phyloP scores from a whole-genome alignment of 2,329 filamentous ascomycete species.

The Knufia fluminis region DNA sequence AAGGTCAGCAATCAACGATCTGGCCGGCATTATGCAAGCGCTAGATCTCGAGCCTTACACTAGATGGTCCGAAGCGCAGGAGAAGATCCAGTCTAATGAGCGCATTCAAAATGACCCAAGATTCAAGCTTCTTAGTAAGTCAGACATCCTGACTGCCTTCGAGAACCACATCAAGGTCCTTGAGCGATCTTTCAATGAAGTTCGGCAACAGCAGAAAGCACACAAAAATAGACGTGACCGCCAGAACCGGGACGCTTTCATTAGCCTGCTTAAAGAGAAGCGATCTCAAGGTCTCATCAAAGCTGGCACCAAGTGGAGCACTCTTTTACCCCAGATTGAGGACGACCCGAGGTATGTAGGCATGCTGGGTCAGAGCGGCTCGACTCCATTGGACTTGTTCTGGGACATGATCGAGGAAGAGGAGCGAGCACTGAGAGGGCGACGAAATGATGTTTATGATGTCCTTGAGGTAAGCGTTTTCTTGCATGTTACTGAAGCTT shows the following conservation, averaged over 20 bases:
- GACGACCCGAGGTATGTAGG: slow-evolving; percentile 73
- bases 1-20: slow-evolving; percentile 74
- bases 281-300: slow-evolving; percentile 71
- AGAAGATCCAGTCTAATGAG: slow-evolving; percentile 66
- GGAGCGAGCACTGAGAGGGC: slow-evolving; percentile 72
- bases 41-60: slow-evolving; percentile 87
- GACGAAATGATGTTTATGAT: slow-evolving; percentile 75
- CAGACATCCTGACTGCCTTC: slow-evolving; percentile 85
- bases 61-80: slow-evolving; percentile 83
- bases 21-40: slow-evolving; percentile 66
- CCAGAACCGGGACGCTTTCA: slow-evolving; percentile 74
- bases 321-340: slow-evolving; percentile 64
- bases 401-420: slow-evolving; percentile 95
- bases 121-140: slow-evolving; percentile 75
- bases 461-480: slow-evolving; percentile 66
- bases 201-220: slow-evolving; percentile 77
- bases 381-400: slow-evolving; percentile 81
- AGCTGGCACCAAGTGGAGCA: slow-evolving; percentile 81
- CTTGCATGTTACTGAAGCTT: slow-evolving; percentile 8
- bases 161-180: slow-evolving; percentile 90
- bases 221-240: slow-evolving; percentile 72
- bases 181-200: slow-evolving; percentile 85
- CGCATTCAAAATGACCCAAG: slow-evolving; percentile 73
- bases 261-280: slow-evolving; percentile 64
- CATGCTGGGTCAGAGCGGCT: slow-evolving; percentile 76